phyloP scores from a whole-genome alignment of 2,329 filamentous ascomycete species.

The Hypomyces perniciosus region DNA sequence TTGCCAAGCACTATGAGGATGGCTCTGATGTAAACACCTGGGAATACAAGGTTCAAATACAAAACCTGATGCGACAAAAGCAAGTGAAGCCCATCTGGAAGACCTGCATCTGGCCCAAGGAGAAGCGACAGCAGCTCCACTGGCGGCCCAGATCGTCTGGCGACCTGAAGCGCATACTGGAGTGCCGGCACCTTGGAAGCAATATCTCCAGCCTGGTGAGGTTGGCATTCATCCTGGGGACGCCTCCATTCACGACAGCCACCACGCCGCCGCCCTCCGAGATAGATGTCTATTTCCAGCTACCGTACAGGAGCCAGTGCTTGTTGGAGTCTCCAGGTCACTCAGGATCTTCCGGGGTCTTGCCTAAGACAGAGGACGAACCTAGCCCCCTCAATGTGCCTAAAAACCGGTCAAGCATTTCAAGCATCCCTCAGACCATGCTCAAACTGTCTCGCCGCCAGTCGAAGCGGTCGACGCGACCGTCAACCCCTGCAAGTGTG shows the following conservation, averaged over 20 bases:
- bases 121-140: slow-evolving; percentile 33
- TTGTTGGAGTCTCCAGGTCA: slow-evolving; percentile 29
- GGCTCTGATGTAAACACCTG: slow-evolving; percentile 37
- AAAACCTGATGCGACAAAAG: slow-evolving; percentile 39
- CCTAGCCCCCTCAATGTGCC: slow-evolving; percentile 20
- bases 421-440: slow-evolving; percentile 24
- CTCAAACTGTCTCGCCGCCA: slow-evolving; percentile 28
- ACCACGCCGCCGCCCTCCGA: slow-evolving; percentile 33
- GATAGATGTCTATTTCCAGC: slow-evolving; percentile 34
- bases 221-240: slow-evolving; percentile 38
- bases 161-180: slow-evolving; percentile 39
- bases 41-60: slow-evolving; percentile 39
- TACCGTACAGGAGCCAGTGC: slow-evolving; percentile 32
- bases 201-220: slow-evolving; percentile 38
- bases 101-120: slow-evolving; percentile 40
- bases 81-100: slow-evolving; percentile 41
- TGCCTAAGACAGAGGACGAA: slow-evolving; percentile 24
- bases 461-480: slow-evolving; percentile 31
- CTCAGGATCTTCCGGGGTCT: slow-evolving; percentile 13
- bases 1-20: slow-evolving; percentile 41
- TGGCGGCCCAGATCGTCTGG: slow-evolving; percentile 38
- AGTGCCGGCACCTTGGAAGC: slow-evolving; percentile 36
- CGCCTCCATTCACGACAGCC: slow-evolving; percentile 32
- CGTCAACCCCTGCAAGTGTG: slow-evolving; percentile 27
- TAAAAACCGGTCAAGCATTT: slow-evolving; percentile 23